Base-by-base conservation (phyloP, 163 green algal genomes). In the Picocystis sp. region DNA sequence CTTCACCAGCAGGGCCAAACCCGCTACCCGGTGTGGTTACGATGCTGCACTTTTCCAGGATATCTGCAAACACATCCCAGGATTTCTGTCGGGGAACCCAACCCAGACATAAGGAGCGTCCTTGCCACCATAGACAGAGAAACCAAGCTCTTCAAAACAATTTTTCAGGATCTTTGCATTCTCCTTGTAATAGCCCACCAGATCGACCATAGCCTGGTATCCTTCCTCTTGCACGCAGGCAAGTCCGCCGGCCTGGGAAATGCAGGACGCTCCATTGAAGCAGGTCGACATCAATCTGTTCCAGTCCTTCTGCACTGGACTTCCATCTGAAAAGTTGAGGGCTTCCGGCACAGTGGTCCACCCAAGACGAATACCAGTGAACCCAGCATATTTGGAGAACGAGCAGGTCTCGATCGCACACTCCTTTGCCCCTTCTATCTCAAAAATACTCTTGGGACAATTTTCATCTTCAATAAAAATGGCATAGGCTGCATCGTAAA, bases 91-190 rank as follows among this genome's bases (percentile, higher is more conserved):
- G 0, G 88, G 87, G 70, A 99, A 96, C 44, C 81, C 79, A 6
- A 98, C 85, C 90, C 90, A 99, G 43, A 99, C 79, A 61, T 99
- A 99, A 17, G 90, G 90, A 14, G 90, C 87, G 62, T 99, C 82
- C 14, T 71, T 65, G 22, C 87, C 90, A 49, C 88, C 90, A 58
- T 89, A 89, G 45, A 88, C 71, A 6, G 24, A 67, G 61, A 89
- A 87, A 15, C 81, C 81, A 64, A 89, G 81, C 21, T 92, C 78
- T 25, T 71, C 24, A 56, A 95, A 96, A 1, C 52, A 62, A 1
- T 61, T 38, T 56, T 66, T 77, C 33, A 97, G 69, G 65, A 98
- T 95, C 24, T 34, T 49, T 1, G 89, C 86, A 53, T 98, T 98
- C 65, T 94, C 88, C 73, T 96, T 95, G 79, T 98, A 97, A 67